Percentiles rank a stretch among this genome's conserved stretches.
These are phyloP conservation scores for Arthrobotrys conoides DNA, from an alignment of 2,329 filamentous ascomycete genomes.

Conservation along the genomic window DNA sequence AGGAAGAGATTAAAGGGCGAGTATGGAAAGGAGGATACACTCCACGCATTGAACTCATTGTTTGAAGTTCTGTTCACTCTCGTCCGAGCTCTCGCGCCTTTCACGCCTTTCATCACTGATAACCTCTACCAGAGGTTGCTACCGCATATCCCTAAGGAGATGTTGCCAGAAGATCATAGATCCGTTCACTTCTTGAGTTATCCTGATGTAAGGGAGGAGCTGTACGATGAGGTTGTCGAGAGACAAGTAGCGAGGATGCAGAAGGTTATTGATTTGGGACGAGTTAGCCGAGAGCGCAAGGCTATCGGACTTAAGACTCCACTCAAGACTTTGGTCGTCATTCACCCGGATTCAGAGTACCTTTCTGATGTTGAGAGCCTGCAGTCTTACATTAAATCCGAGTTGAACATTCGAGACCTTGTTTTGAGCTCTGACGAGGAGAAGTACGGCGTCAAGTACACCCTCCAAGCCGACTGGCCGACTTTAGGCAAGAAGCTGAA, in stretches of 20 bases:
- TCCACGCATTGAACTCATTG: slow-evolving; percentile 91
- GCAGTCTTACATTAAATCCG: slow-evolving; percentile 89
- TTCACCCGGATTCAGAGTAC: slow-evolving; percentile 85
- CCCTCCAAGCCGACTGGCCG: slow-evolving; percentile 91
- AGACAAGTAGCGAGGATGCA: slow-evolving; percentile 92
- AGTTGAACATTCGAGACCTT: slow-evolving; percentile 89
- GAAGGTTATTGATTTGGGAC: slow-evolving; percentile 89
- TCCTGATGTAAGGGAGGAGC: slow-evolving; percentile 87
- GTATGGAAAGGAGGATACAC: slow-evolving; percentile 85
- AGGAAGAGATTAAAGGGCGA: slow-evolving; percentile 91
- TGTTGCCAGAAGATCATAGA: slow-evolving; percentile 79
- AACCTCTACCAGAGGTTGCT: slow-evolving; percentile 90
- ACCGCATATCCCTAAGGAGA: slow-evolving; percentile 81
- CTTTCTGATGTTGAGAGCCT: slow-evolving; percentile 88
- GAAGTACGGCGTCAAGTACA: slow-evolving; percentile 93
- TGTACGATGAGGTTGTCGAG: slow-evolving; percentile 89
- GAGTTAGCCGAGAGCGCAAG: slow-evolving; percentile 86
- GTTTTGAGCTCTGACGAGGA: slow-evolving; percentile 88
- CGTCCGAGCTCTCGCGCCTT: slow-evolving; percentile 88
- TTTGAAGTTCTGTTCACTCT: slow-evolving; percentile 94
- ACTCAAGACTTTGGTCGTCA: slow-evolving; percentile 87
- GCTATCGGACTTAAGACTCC: slow-evolving; percentile 87
- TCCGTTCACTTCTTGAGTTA: slow-evolving; percentile 94
- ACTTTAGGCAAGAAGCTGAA: slow-evolving; percentile 96
- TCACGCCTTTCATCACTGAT: slow-evolving; percentile 95